A percentile compares a stretch with the other conserved stretches of the same genome.
These are phyloP conservation scores for Geoglossum cookeanum DNA, from an alignment of 2,329 filamentous ascomycete species.

Conservation along the genomic window DNA sequence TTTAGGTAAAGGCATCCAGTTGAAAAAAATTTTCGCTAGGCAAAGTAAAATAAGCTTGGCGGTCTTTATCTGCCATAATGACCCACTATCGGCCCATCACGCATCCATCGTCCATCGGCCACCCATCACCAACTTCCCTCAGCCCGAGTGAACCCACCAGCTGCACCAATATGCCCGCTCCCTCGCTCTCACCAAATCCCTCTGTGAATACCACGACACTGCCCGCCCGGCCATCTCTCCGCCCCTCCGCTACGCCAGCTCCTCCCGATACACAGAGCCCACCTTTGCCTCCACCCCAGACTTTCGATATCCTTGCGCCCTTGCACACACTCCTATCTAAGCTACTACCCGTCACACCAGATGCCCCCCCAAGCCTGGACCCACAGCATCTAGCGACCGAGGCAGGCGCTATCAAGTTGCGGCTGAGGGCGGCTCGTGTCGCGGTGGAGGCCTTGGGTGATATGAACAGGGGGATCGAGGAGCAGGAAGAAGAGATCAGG, in stretches of 20 bases:
- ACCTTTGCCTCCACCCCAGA: conserved; percentile 54
- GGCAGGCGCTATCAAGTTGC: conserved; percentile 62
- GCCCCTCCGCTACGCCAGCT: conserved; percentile 19
- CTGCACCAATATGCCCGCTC: background rate
- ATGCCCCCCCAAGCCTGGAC: conserved; percentile 24
- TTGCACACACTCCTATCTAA: conserved; percentile 61
- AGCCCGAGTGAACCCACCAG: background rate
- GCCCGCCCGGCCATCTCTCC: conserved; percentile 18
- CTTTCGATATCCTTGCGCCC: conserved; percentile 70
- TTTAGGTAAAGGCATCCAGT: no score
- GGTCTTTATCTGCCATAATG: no score
- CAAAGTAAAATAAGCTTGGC: no score
- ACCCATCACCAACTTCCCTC: background rate
- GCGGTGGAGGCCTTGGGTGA: conserved; percentile 49
- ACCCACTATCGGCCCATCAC: no score
- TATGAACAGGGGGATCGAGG: conserved; percentile 42
- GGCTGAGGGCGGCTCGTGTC: conserved; percentile 57
- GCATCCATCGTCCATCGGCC: background rate
- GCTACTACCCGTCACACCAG: conserved; percentile 31
- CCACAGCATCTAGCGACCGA: conserved; percentile 64
- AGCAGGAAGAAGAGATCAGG: conserved; percentile 52
- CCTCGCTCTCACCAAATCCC: background rate
- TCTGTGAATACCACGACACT: conserved; percentile 12
- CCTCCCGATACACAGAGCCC: conserved; percentile 38
- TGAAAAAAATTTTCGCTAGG: no score